Evolutionary conservation across 2,329 filamentous ascomycete genomes (phyloP).

Genomic region (Beauveria bassiana): DNA sequence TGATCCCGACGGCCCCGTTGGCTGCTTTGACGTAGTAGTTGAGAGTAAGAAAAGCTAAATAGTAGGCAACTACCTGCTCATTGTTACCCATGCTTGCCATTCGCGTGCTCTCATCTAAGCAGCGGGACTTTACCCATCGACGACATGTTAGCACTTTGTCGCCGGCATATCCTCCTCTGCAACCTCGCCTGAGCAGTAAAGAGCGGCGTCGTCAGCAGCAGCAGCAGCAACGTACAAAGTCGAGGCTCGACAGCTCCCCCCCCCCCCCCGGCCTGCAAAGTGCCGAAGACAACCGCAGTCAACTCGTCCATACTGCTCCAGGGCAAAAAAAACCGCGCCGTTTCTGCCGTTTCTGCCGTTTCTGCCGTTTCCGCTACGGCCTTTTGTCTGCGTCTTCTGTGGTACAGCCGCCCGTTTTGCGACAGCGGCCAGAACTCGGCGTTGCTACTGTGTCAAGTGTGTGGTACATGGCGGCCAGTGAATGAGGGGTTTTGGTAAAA

Average conservation of each 20-base stretch:
- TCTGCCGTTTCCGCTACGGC: background rate
- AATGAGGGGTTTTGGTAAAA: background rate
- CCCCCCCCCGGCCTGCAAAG: background rate
- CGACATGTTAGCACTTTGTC: background rate
- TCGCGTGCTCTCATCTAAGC: background rate
- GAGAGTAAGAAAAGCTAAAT: background rate
- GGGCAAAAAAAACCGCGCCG: background rate
- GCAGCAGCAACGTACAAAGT: background rate
- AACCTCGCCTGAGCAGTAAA: background rate
- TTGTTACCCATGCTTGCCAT: background rate
- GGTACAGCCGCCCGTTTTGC: background rate
- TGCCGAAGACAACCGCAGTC: background rate
- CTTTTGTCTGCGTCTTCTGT: too few relatives aligned
- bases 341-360: too few relatives aligned
- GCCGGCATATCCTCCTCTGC: background rate
- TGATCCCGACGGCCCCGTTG: background rate
- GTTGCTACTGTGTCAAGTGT: background rate
- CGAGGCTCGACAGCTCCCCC: background rate
- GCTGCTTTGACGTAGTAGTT: background rate
- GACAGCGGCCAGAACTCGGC: background rate
- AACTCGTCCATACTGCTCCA: constrained; percentile 3
- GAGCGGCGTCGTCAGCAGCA: background rate
- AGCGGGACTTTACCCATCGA: background rate
- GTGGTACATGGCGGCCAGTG: constrained; percentile 4
- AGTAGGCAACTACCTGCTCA: background rate